phyloP scores from a whole-genome alignment of 2,329 filamentous ascomycete species.

The Botrytis fabae region DNA sequence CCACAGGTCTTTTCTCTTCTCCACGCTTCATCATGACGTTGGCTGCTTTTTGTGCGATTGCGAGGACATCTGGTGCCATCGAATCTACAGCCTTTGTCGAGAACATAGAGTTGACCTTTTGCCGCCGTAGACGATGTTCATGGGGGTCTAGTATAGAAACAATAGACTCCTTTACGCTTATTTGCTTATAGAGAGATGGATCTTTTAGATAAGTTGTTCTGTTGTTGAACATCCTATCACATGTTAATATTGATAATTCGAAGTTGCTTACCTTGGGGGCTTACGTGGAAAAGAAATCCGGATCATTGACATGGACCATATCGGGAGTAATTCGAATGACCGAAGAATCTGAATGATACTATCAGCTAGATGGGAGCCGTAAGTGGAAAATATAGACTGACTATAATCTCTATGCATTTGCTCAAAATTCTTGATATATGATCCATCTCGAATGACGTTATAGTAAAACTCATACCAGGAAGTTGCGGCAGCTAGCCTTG shows the following conservation, averaged over 20 bases:
- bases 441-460: slow-evolving; percentile 1
- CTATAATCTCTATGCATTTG: neutral
- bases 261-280: neutral
- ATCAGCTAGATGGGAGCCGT: neutral
- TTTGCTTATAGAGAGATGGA: neutral
- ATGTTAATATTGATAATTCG: neutral
- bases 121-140: neutral
- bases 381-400: neutral
- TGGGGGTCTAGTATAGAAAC: neutral
- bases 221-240: neutral
- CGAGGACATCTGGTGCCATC: neutral
- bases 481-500: neutral
- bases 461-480: slow-evolving; percentile 13
- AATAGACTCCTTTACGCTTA: neutral
- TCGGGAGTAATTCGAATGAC: slow-evolving; percentile 8
- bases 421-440: neutral
- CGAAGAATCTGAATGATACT: neutral
- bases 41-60: neutral
- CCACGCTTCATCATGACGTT: neutral
- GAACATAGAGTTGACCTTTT: slow-evolving; percentile 10
- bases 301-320: slow-evolving; percentile 11
- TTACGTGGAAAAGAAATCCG: neutral
- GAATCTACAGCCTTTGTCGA: neutral
- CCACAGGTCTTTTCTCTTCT: neutral
- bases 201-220: neutral